A percentile compares a stretch with the other conserved stretches of the same genome.
These are phyloP conservation scores for Dictyostelium discoideum DNA, from an alignment of 78 protist genomes.

Conservation along the genomic window DNA sequence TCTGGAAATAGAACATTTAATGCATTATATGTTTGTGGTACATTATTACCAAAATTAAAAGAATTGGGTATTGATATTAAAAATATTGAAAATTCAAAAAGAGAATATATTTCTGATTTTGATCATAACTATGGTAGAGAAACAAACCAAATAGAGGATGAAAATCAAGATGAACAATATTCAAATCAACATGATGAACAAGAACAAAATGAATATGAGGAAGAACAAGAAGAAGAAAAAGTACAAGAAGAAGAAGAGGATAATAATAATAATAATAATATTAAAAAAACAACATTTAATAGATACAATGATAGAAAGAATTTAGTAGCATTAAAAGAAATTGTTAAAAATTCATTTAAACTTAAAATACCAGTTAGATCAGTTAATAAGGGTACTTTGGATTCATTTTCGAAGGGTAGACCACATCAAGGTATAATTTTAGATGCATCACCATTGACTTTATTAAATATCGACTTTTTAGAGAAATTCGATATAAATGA, in stretches of 20 bases:
- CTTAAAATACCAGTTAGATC: not conserved
- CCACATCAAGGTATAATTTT: conserved; percentile 54
- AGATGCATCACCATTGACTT: conserved; percentile 50
- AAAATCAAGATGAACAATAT: not conserved
- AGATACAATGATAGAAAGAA: conserved; percentile 64
- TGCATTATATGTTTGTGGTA: conserved; percentile 4
- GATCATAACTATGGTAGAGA: not conserved
- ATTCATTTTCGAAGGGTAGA: conserved; percentile 20
- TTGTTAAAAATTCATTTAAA: not conserved
- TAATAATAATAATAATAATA: not conserved
- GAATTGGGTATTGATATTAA: not conserved
- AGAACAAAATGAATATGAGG: not conserved
- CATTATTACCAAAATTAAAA: not conserved
- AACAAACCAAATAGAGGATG: not conserved
- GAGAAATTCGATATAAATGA: not conserved
- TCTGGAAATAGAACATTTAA: conserved; percentile 45
- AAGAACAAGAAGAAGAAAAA: conserved; percentile 1
- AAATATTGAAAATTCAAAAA: not conserved
- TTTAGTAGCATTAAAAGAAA: not conserved
- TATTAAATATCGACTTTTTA: not conserved
- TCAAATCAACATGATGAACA: not conserved
- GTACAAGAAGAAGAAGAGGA: not conserved
- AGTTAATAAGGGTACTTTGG: conserved; percentile 19
- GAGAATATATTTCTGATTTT: not conserved
- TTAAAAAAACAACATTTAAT: not conserved